Percentiles rank a stretch among this genome's conserved stretches.
phyloP scores from a whole-genome alignment of 1,284 basidiomycete species.

The Cystobasidium pallidum region DNA sequence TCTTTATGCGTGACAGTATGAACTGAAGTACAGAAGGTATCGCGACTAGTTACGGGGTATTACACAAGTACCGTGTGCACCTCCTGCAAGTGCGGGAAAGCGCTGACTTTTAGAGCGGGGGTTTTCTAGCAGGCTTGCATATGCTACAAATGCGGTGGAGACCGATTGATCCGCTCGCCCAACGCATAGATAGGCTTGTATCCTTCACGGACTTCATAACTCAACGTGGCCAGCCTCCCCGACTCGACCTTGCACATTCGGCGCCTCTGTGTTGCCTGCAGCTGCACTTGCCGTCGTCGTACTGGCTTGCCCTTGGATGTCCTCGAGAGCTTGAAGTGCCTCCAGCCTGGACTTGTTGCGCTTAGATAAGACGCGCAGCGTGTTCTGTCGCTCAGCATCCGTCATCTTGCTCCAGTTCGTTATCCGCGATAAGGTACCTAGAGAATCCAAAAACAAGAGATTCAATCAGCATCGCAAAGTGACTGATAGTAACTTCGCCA shows the following conservation, averaged over 20 bases:
- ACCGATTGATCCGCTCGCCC: no score
- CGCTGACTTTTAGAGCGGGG: no score
- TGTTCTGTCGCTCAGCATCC: conserved; percentile 29
- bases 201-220: no score
- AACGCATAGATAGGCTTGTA: no score
- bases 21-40: no score
- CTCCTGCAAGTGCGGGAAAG: no score
- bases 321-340: conserved; percentile 22
- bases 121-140: no score
- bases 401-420: conserved; percentile 40
- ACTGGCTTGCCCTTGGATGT: neutral
- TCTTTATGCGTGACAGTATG: neutral
- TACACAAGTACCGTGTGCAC: no score
- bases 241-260: neutral
- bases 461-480: neutral
- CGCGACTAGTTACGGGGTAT: no score
- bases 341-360: conserved; percentile 34
- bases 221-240: neutral
- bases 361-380: conserved; percentile 30
- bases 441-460: neutral
- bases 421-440: conserved; percentile 36
- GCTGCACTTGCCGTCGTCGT: neutral
- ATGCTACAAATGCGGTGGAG: no score
- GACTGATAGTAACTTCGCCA: neutral
- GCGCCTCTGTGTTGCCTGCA: neutral